Evolutionary conservation across 768 basidiomycete species (phyloP).

Genomic region (Psilocybe azurescens): DNA sequence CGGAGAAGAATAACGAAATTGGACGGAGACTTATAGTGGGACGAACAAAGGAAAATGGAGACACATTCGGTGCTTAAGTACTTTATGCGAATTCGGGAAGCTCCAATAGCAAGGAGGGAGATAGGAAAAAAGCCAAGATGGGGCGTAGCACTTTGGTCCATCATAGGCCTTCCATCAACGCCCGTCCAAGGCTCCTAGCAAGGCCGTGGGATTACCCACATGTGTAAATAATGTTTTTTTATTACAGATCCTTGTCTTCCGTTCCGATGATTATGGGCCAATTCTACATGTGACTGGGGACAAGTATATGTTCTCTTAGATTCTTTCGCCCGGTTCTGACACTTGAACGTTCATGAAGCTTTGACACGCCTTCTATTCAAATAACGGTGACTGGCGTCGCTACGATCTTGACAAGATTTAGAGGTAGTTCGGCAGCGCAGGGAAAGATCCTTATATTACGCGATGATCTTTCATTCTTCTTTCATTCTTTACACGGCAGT

Average conservation of each 20-base stretch:
- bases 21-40: constrained; percentile 16
- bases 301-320: constrained; percentile 7
- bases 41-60: constrained; percentile 22
- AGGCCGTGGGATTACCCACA: constrained; percentile 41
- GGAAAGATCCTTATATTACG: not conserved
- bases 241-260: constrained; percentile 27
- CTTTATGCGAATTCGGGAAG: constrained; percentile 32
- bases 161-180: constrained; percentile 20
- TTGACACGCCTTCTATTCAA: not conserved
- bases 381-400: not conserved
- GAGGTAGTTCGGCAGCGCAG: not conserved
- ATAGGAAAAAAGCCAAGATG: constrained; percentile 24
- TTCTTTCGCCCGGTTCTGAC: constrained; percentile 1
- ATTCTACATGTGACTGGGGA: constrained; percentile 35
- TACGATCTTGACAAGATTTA: not conserved
- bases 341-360: constrained; percentile 3
- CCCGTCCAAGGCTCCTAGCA: constrained; percentile 32
- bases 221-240: constrained; percentile 29
- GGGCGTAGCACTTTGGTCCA: constrained; percentile 19
- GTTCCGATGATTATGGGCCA: constrained; percentile 38
- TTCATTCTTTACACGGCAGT: not conserved
- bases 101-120: constrained; percentile 22
- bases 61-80: constrained; percentile 19
- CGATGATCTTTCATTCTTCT: not conserved
- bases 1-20: constrained; percentile 3